Evolutionary conservation across 1,284 basidiomycete genomes (phyloP).

Genomic region (Gomphus bonarii): DNA sequence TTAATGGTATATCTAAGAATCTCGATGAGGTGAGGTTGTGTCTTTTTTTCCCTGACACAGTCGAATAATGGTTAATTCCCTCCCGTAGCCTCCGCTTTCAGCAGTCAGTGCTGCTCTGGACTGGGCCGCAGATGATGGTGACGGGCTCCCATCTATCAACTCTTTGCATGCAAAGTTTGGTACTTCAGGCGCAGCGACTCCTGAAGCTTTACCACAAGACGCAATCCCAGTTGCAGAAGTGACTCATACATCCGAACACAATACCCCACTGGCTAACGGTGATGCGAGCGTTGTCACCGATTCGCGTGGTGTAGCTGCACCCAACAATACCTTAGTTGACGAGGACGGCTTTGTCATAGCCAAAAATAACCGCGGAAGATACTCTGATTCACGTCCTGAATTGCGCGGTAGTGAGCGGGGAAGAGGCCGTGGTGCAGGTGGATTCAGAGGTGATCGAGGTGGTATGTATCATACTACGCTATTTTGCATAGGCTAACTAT

Average conservation of each 20-base stretch:
- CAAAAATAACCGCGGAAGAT: constrained; percentile 27
- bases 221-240: constrained; percentile 10
- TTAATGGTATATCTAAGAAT: constrained; percentile 14
- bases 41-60: constrained; percentile 18
- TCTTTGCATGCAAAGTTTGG: constrained; percentile 40
- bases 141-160: constrained; percentile 46
- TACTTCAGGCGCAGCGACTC: constrained; percentile 33
- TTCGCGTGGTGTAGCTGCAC: constrained; percentile 19
- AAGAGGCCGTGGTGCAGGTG: constrained; percentile 5
- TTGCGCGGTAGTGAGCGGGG: constrained; percentile 13
- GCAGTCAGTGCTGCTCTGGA: constrained; percentile 29
- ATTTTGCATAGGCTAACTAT: background rate
- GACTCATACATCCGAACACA: background rate
- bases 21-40: constrained; percentile 19
- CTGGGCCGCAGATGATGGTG: constrained; percentile 54
- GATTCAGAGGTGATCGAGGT: constrained; percentile 21
- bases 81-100: constrained; percentile 15
- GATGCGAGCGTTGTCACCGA: background rate
- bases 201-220: constrained; percentile 25
- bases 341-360: constrained; percentile 56
- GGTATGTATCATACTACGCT: background rate
- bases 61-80: background rate
- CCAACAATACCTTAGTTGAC: constrained; percentile 25
- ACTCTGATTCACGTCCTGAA: constrained; percentile 12
- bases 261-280: background rate